Evolutionary conservation across 805 yeast species (phyloP).

Genomic region (Suhomyces emberorum): DNA sequence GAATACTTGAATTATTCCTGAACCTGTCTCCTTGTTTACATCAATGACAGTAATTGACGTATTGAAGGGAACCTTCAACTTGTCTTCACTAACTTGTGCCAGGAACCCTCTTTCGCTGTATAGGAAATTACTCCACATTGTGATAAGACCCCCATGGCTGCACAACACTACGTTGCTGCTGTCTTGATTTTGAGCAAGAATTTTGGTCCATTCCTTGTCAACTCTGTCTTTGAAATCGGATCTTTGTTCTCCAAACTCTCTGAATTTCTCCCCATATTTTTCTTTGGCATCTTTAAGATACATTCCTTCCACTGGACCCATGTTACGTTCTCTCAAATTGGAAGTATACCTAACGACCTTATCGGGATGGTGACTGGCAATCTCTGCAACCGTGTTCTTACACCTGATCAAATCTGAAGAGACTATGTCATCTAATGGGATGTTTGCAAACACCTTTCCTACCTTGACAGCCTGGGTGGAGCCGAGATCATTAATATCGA

Average conservation of each 20-base stretch:
- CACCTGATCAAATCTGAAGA: slow-evolving; percentile 60
- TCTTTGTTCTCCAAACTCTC: slow-evolving; percentile 63
- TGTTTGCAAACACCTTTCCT: slow-evolving; percentile 42
- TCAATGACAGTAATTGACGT: slow-evolving; percentile 73
- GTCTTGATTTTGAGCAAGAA: slow-evolving; percentile 35
- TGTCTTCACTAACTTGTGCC: slow-evolving; percentile 36
- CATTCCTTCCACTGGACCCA: slow-evolving; percentile 82
- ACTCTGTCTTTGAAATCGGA: slow-evolving; percentile 49
- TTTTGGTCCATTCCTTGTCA: slow-evolving; percentile 39
- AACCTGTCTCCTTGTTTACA: slow-evolving; percentile 35
- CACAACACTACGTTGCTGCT: slow-evolving; percentile 55
- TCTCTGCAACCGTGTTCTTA: slow-evolving; percentile 50
- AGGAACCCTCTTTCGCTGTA: slow-evolving; percentile 35
- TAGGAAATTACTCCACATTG: slow-evolving; percentile 54
- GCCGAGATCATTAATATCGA: slow-evolving; percentile 62
- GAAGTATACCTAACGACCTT: slow-evolving; percentile 27
- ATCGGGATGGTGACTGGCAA: slow-evolving; percentile 28
- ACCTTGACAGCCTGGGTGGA: slow-evolving; percentile 53
- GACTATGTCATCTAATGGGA: slow-evolving; percentile 44
- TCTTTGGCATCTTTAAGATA: slow-evolving; percentile 61
- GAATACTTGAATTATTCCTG: slow-evolving; percentile 48
- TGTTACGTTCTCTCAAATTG: slow-evolving; percentile 63
- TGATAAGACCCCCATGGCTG: slow-evolving; percentile 81
- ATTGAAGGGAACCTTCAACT: slow-evolving; percentile 62
- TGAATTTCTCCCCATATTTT: slow-evolving; percentile 54